These are phyloP conservation scores for Hymenotorrendiella dingleyae DNA, from an alignment of 2,329 filamentous ascomycete species.

Conservation along the genomic window DNA sequence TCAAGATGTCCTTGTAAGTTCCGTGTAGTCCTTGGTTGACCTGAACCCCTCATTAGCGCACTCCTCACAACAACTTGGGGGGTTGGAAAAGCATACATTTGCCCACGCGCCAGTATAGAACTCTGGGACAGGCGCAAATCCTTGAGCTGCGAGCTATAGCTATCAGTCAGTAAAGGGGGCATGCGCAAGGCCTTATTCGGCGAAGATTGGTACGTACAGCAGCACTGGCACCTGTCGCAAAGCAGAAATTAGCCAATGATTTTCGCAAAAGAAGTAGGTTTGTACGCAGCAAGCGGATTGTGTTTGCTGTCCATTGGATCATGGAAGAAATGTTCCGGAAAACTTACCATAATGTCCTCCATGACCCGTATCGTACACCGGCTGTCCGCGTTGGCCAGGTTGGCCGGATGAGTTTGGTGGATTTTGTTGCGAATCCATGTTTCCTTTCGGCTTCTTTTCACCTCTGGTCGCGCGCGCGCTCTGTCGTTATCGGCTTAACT, in stretches of 20 bases:
- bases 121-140: conserved; percentile 81
- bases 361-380: conserved; percentile 66
- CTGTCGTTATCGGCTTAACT: no score
- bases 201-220: conserved; percentile 44
- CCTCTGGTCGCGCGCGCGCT: no score
- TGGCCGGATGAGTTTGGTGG: conserved; percentile 49
- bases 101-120: conserved; percentile 93
- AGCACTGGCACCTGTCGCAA: conserved; percentile 56
- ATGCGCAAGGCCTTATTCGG: conserved; percentile 3
- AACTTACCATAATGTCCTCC: conserved; percentile 72
- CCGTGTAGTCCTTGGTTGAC: conserved; percentile 92
- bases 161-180: conserved; percentile 19
- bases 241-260: conserved; percentile 22
- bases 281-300: conserved; percentile 3
- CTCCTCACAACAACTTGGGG: conserved; percentile 5
- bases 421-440: conserved; percentile 51
- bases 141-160: conserved; percentile 71
- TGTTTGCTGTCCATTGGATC: conserved; percentile 13
- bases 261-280: neutral
- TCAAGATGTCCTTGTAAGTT: conserved; percentile 92
- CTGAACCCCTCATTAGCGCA: conserved; percentile 39
- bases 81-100: conserved; percentile 58
- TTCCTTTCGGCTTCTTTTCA: no score
- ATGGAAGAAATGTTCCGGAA: conserved; percentile 6
- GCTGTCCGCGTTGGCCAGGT: conserved; percentile 46